Evolutionary conservation across 2,329 filamentous ascomycete species (phyloP), one percentile per base, ranked within the genome.

Genomic region (Exophiala lecanii-corni): DNA sequence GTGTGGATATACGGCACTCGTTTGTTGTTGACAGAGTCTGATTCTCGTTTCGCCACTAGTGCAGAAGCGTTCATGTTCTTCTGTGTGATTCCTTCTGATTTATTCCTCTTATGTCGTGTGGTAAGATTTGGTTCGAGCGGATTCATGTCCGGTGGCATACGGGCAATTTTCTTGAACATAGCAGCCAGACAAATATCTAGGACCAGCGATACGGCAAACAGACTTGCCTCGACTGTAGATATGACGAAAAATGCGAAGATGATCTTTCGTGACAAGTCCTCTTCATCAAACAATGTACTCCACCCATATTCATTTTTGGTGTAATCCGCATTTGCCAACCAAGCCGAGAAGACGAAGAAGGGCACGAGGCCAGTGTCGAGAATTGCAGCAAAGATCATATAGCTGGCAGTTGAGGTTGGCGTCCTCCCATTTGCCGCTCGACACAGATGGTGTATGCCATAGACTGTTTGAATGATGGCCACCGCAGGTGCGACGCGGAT

Each of bases 91-190:
- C 64, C 64, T 9, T 68, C 58, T 12, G 77, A 73, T 54, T 77
- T 79, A 60, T 86, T 89, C 59, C 84, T 79, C 71, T 89, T 89
- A 66, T 94, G 88, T 59, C 67, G 72, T 44, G 86, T 81, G 1
- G 89, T 96, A 45, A 94, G 69, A 57, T 91, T 82, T 9, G 46
- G 38, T 61, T 96, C 89, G 10, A 97, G 73, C 2, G 91, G 91
- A 61, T 97, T 97, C 85, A 95, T 88, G 59, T 97, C 91, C 6
- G 91, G 89, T 4, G 91, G 91, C 62, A 96, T 75, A 15, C 75
- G 72, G 4, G 81, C 74, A 57, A 97, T 96, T 59, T 85, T 84
- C 30, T 82, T 79, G 77, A 96, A 97, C 55, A 84, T 78, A 39
- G 86, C 62, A 12, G 81, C 79, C 18, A 97, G 72, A 67, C 84